These are phyloP conservation scores for Hortiboletus rubellus DNA, from an alignment of 1,284 basidiomycete genomes.

Conservation along the genomic window DNA sequence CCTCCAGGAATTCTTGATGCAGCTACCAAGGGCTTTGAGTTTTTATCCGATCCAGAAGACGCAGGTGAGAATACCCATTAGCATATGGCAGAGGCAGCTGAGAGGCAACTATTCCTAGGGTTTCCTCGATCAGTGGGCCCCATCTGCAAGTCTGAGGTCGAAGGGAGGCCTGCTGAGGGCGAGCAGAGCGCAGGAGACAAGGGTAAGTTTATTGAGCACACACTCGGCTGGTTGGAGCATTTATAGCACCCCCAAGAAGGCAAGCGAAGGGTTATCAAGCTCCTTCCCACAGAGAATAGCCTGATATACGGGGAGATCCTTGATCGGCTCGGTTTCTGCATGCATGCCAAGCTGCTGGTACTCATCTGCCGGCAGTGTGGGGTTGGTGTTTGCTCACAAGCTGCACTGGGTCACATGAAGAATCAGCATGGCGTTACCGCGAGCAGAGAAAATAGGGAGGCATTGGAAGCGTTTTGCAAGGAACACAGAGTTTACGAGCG, in stretches of 20 bases:
- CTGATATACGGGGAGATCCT: neutral
- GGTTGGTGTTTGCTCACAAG: neutral
- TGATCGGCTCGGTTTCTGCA: neutral
- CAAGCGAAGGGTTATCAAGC: conserved; percentile 2
- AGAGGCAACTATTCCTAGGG: too few species aligned
- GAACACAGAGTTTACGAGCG: neutral
- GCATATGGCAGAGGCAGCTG: too few species aligned
- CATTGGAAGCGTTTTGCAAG: neutral
- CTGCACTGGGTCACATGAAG: conserved; percentile 4
- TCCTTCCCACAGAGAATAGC: conserved; percentile 1
- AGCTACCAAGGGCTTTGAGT: too few species aligned
- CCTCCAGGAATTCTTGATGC: too few species aligned
- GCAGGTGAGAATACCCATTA: neutral
- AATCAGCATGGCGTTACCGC: neutral
- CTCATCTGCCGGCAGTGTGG: conserved; percentile 8
- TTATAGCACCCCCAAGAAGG: too few species aligned
- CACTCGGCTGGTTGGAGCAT: too few species aligned
- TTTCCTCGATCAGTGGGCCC: neutral
- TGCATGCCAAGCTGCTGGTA: conserved; percentile 2
- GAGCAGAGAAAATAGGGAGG: neutral
- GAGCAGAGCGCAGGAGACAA: too few species aligned
- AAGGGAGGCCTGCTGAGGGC: neutral
- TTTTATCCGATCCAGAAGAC: neutral
- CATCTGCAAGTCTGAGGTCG: neutral
- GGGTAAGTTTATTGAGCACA: too few species aligned